Evolutionary conservation across 2,329 filamentous ascomycete species (phyloP).

Genomic region (Calonectria henricotiae): DNA sequence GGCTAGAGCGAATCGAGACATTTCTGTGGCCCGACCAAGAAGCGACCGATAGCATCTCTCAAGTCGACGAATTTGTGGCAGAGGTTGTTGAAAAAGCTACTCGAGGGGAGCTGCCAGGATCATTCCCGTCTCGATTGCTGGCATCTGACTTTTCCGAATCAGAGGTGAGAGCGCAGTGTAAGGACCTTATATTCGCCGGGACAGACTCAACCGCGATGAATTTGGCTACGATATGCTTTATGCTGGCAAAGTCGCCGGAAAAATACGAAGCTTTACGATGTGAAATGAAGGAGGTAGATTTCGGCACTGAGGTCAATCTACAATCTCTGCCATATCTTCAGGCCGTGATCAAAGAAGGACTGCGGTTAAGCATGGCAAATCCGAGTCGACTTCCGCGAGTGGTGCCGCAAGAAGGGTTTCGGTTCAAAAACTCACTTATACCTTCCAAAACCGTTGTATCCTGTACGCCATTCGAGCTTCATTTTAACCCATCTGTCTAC

Average conservation of each 20-base stretch:
- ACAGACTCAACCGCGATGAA: constrained; percentile 71
- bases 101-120: constrained; percentile 10
- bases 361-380: constrained; percentile 68
- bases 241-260: constrained; percentile 62
- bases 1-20: not conserved
- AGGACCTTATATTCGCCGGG: constrained; percentile 71
- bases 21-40: constrained; percentile 11
- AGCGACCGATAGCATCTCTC: constrained; percentile 6
- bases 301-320: constrained; percentile 48
- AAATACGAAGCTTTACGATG: constrained; percentile 42
- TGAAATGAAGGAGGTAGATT: not conserved
- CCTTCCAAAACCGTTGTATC: constrained; percentile 65
- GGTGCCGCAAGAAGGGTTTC: constrained; percentile 56
- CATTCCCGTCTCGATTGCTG: constrained; percentile 9
- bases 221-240: constrained; percentile 65
- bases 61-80: not conserved
- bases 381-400: constrained; percentile 66
- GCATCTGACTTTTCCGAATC: constrained; percentile 2
- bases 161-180: constrained; percentile 66
- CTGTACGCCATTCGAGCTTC: constrained; percentile 63
- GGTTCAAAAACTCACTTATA: constrained; percentile 58
- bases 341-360: constrained; percentile 66
- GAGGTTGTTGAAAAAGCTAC: constrained; percentile 5
- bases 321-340: constrained; percentile 61
- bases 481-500: constrained; percentile 64